These are phyloP conservation scores for Lodderomyces parapsilosis DNA, from an alignment of 1,139 yeast genomes.

Conservation along the genomic window DNA sequence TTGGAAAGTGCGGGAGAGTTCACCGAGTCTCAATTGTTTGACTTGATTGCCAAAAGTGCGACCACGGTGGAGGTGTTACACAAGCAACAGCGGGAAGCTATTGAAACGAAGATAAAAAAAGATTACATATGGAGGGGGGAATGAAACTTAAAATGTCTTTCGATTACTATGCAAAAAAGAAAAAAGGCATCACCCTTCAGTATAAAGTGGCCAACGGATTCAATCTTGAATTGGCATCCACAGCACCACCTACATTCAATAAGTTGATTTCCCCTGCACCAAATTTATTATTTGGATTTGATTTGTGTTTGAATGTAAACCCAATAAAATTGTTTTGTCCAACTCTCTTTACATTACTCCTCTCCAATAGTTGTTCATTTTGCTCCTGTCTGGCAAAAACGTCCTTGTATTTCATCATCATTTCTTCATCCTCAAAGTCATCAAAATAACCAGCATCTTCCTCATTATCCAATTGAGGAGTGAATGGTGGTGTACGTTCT, in stretches of 20 bases:
- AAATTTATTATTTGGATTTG: conserved; percentile 57
- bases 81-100: conserved; percentile 43
- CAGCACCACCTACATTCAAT: conserved; percentile 25
- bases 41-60: conserved; percentile 49
- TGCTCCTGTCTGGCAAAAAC: conserved; percentile 88
- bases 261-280: conserved; percentile 41
- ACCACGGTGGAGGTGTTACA: conserved; percentile 46
- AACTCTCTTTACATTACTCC: conserved; percentile 37
- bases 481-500: conserved; percentile 81
- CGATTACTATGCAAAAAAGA: not conserved
- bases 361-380: conserved; percentile 77
- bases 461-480: conserved; percentile 94
- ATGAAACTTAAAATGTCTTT: not conserved
- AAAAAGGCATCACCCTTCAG: conserved; percentile 19
- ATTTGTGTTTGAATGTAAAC: conserved; percentile 90
- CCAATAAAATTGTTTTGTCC: conserved; percentile 75
- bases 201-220: conserved; percentile 51
- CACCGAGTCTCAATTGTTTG: conserved; percentile 52
- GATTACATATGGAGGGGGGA: conserved; percentile 58
- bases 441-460: conserved; percentile 99
- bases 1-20: conserved; percentile 76
- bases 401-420: conserved; percentile 97
- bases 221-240: conserved; percentile 19
- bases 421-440: conserved; percentile 93
- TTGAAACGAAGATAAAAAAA: conserved; percentile 46